Conservation (phyloP, 306 rosid species). For the Rosa multiflora region DNA sequence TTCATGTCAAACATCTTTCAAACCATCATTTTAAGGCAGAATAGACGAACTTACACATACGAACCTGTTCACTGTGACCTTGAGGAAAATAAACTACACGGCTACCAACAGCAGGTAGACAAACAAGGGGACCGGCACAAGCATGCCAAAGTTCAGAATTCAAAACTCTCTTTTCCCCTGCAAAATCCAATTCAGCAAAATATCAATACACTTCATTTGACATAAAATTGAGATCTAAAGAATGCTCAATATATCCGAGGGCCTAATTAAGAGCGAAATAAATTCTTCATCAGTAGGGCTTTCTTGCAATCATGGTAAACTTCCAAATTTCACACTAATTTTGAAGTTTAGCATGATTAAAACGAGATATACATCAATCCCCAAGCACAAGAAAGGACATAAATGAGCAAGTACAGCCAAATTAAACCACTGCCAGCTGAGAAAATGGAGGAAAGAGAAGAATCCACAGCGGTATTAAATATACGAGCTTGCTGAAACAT, state of each 20-base stretch:
- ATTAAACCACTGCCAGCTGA: constrained; percentile 23
- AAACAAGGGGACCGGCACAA: constrained; percentile 98
- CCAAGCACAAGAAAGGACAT: constrained; percentile 17
- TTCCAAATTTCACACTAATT: not conserved
- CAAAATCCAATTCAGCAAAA: constrained; percentile 37
- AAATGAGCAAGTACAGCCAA: constrained; percentile 31
- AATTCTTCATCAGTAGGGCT: not conserved
- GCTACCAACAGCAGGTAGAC: constrained; percentile 83
- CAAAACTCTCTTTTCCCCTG: constrained; percentile 86
- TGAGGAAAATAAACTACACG: constrained; percentile 94
- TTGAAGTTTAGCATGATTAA: not conserved
- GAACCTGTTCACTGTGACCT: constrained; percentile 96
- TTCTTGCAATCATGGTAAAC: constrained; percentile 7
- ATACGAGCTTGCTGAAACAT: not conserved
- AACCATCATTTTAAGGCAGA: not conserved
- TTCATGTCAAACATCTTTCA: constrained; percentile 6
- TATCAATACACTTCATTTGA: constrained; percentile 16
- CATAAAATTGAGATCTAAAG: not conserved
- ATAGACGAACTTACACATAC: constrained; percentile 13
- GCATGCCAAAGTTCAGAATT: constrained; percentile 99
- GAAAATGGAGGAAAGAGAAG: constrained; percentile 16
- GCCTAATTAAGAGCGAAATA: not conserved
- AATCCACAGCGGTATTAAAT: constrained; percentile 2
- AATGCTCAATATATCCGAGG: not conserved
- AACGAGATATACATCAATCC: constrained; percentile 7